These are phyloP conservation scores for Cyberlindnera amylophila DNA, from an alignment of 805 yeast species.

Conservation along the genomic window DNA sequence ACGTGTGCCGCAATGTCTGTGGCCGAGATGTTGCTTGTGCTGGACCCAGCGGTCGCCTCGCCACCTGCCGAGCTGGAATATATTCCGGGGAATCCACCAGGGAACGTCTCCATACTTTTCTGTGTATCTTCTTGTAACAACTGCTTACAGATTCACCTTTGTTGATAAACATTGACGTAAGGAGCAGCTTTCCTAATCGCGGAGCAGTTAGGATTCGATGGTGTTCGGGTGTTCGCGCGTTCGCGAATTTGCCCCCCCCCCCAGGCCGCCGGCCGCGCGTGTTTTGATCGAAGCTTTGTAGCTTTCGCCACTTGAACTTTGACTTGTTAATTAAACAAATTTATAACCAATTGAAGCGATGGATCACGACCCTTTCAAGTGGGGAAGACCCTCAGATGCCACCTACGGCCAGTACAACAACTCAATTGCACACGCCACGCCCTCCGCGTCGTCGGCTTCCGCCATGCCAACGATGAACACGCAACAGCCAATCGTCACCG, in stretches of 20 bases:
- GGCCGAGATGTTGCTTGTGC: constrained; percentile 4
- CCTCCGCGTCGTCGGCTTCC: constrained; percentile 3
- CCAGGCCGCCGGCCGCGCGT: too few relatives aligned
- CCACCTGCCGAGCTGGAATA: constrained; percentile 1
- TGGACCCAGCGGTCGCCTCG: background rate
- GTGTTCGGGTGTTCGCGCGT: background rate
- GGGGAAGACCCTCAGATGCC: constrained; percentile 92
- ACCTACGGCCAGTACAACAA: constrained; percentile 79
- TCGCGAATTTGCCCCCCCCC: background rate
- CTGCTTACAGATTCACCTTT: too few relatives aligned
- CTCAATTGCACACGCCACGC: constrained; percentile 61
- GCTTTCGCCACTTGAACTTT: background rate
- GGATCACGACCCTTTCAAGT: constrained; percentile 92
- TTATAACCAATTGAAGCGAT: constrained; percentile 35
- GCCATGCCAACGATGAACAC: constrained; percentile 76
- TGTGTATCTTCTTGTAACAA: too few relatives aligned
- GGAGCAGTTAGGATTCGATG: background rate
- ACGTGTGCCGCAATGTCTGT: constrained; percentile 4
- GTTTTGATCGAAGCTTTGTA: too few relatives aligned
- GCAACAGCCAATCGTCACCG: constrained; percentile 92
- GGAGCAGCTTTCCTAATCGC: too few relatives aligned
- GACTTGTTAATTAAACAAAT: background rate
- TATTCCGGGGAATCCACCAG: constrained; percentile 23
- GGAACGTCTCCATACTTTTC: constrained; percentile 18
- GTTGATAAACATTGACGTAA: too few relatives aligned